These are phyloP conservation scores for Claviceps sp. DNA, from an alignment of 2,329 filamentous ascomycete genomes.

Conservation along the genomic window DNA sequence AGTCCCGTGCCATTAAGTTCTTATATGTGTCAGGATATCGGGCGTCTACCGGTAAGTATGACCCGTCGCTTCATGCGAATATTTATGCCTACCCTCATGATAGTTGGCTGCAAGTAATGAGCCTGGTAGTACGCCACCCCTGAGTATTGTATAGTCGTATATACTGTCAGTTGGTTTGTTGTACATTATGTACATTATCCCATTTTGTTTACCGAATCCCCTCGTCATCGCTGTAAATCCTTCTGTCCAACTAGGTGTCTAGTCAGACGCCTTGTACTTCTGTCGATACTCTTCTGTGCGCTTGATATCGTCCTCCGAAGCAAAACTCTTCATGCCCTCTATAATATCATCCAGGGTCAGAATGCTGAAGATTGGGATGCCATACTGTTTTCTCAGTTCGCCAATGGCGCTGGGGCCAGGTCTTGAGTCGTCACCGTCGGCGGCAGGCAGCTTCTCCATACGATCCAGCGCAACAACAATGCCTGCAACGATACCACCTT, in stretches of 20 bases:
- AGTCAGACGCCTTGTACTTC: constrained; percentile 49
- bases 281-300: constrained; percentile 61
- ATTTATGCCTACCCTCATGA: background rate
- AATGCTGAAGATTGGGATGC: constrained; percentile 72
- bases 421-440: constrained; percentile 52
- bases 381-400: constrained; percentile 69
- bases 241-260: background rate
- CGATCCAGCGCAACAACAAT: constrained; percentile 83
- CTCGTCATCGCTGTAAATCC: background rate
- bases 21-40: background rate
- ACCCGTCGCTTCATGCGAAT: background rate
- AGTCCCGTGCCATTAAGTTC: background rate
- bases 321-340: constrained; percentile 48
- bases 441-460: constrained; percentile 62
- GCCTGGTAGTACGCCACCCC: background rate
- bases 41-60: background rate
- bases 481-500: constrained; percentile 74
- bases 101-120: background rate
- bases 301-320: constrained; percentile 48
- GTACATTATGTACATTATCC: background rate
- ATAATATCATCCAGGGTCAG: constrained; percentile 77
- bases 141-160: background rate
- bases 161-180: background rate
- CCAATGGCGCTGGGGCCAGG: constrained; percentile 71
- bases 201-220: background rate